phyloP scores from a whole-genome alignment of 2,329 filamentous ascomycete genomes.

The Thyridium curvatum region DNA sequence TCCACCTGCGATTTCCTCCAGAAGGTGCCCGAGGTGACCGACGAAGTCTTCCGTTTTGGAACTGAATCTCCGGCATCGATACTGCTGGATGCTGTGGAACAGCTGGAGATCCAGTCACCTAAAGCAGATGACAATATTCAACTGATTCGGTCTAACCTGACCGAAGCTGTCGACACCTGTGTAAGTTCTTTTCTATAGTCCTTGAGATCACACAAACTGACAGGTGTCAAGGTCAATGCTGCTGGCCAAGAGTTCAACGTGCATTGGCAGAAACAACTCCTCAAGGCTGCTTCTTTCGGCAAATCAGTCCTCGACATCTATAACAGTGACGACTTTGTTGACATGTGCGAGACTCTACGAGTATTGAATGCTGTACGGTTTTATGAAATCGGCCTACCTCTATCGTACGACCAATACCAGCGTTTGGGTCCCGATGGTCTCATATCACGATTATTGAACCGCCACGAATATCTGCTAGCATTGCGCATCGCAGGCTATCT shows the following conservation, averaged over 20 bases:
- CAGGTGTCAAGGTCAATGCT: slow-evolving; percentile 55
- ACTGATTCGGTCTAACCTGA: slow-evolving; percentile 78
- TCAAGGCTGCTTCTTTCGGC: slow-evolving; percentile 96
- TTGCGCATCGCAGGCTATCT: slow-evolving; percentile 84
- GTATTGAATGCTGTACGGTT: slow-evolving; percentile 89
- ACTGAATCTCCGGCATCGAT: slow-evolving; percentile 87
- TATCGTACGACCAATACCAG: slow-evolving; percentile 92
- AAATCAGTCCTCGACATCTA: slow-evolving; percentile 97
- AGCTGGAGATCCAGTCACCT: slow-evolving; percentile 87
- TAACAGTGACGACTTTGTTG: slow-evolving; percentile 97
- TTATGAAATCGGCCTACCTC: slow-evolving; percentile 81
- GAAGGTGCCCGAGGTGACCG: slow-evolving; percentile 78
- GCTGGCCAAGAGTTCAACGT: slow-evolving; percentile 86
- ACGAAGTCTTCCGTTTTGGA: slow-evolving; percentile 83
- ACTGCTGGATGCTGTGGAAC: slow-evolving; percentile 85
- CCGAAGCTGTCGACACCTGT: slow-evolving; percentile 89
- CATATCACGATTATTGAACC: slow-evolving; percentile 78
- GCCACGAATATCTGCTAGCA: slow-evolving; percentile 86
- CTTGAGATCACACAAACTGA: neutral
- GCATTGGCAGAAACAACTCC: slow-evolving; percentile 88
- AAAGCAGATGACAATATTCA: slow-evolving; percentile 98
- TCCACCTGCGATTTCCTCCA: slow-evolving; percentile 98
- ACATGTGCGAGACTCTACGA: slow-evolving; percentile 91
- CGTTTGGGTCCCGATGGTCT: slow-evolving; percentile 84
- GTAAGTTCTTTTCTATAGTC: slow-evolving; percentile 19